Percentiles rank a stretch among this genome's conserved stretches.
phyloP scores from a whole-genome alignment of 805 yeast genomes.

The Candida silvatica region DNA sequence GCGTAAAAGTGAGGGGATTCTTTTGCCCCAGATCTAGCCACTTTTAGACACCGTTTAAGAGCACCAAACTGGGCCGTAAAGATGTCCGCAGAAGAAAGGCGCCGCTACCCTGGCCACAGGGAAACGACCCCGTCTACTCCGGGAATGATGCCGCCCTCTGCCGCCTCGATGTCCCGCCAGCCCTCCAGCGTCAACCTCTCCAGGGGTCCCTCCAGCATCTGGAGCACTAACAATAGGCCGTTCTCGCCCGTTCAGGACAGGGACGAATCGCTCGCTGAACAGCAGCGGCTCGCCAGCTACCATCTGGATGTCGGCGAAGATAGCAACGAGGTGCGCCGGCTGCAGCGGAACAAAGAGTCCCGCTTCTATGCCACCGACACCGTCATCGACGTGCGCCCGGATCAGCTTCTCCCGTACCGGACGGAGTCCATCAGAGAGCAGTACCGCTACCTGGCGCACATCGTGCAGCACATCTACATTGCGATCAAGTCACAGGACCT shows the following conservation, averaged over 20 bases:
- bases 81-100: background rate
- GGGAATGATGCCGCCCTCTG: constrained; percentile 3
- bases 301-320: constrained; percentile 56
- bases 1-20: too few species aligned
- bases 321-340: constrained; percentile 22
- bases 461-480: constrained; percentile 71
- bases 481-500: constrained; percentile 71
- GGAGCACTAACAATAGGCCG: constrained; percentile 6
- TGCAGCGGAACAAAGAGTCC: constrained; percentile 16
- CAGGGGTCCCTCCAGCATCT: constrained; percentile 6
- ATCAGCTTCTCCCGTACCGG: constrained; percentile 52
- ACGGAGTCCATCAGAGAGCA: constrained; percentile 63
- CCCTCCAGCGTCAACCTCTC: constrained; percentile 15
- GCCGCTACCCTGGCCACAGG: background rate
- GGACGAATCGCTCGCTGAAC: constrained; percentile 1
- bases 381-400: constrained; percentile 14
- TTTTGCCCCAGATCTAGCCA: background rate
- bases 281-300: constrained; percentile 19
- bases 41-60: too few species aligned
- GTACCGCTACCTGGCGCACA: constrained; percentile 66
- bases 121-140: background rate
- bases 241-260: constrained; percentile 4
- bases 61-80: too few species aligned
- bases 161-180: constrained; percentile 17
- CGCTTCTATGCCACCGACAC: constrained; percentile 16